These are phyloP conservation scores for Camellia sinensis DNA, from an alignment of 148 eudicot genomes.

Conservation along the genomic window DNA sequence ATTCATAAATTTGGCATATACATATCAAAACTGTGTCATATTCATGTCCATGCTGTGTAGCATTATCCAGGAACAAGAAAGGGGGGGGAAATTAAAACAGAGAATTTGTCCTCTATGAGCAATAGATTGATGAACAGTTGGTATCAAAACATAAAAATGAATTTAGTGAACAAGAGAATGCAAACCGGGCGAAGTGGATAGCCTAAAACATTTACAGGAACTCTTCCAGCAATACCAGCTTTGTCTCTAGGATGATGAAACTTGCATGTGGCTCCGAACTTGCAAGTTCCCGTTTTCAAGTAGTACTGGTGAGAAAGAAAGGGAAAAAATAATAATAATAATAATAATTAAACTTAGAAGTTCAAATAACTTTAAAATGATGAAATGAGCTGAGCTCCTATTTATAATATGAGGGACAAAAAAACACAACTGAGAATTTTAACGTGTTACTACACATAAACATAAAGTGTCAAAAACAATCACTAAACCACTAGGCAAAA, in stretches of 20 bases:
- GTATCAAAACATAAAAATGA: neutral
- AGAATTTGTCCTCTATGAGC: neutral
- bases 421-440: neutral
- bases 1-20: neutral
- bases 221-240: conserved; percentile 91
- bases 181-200: conserved; percentile 95
- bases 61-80: conserved; percentile 4
- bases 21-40: neutral
- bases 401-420: neutral
- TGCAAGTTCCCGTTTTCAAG: conserved; percentile 93
- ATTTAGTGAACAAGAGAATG: neutral
- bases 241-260: conserved; percentile 95
- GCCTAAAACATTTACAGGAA: conserved; percentile 75
- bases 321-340: neutral
- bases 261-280: conserved; percentile 95
- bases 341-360: too few species aligned
- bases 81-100: neutral
- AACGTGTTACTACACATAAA: neutral
- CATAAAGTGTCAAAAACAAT: too few species aligned
- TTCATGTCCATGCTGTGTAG: neutral
- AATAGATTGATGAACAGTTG: neutral
- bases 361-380: neutral
- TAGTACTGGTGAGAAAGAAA: conserved; percentile 54
- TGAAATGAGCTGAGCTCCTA: conserved; percentile 8
- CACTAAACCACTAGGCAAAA: too few species aligned